These are phyloP conservation scores for Aspergillus amoenus DNA, from an alignment of 2,329 filamentous ascomycete genomes.

Conservation along the genomic window DNA sequence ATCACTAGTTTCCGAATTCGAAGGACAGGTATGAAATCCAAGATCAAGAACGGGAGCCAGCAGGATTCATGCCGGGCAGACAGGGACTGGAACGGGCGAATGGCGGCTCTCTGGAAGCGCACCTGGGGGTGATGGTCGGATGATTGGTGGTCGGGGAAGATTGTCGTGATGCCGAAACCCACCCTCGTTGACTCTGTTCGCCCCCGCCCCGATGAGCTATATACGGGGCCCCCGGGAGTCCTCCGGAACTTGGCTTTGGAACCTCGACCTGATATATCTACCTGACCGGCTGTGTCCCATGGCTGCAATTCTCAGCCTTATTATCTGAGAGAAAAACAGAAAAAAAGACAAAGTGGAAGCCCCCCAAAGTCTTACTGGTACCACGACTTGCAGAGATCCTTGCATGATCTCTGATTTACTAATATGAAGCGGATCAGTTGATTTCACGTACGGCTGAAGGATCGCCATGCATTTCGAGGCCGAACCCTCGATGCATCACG, in stretches of 20 bases:
- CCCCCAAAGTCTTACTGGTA: background rate
- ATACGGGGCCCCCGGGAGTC: slow-evolving; percentile 1
- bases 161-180: slow-evolving; percentile 12
- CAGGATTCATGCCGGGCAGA: slow-evolving; percentile 7
- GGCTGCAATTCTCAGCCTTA: background rate
- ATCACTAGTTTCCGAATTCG: slow-evolving; percentile 3
- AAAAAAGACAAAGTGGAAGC: slow-evolving; percentile 2
- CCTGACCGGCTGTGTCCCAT: background rate
- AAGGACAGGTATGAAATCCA: slow-evolving; percentile 9
- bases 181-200: slow-evolving; percentile 1
- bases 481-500: background rate
- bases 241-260: slow-evolving; percentile 1
- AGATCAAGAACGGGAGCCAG: slow-evolving; percentile 5
- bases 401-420: slow-evolving; percentile 6
- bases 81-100: slow-evolving; percentile 10
- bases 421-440: background rate
- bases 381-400: background rate
- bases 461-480: background rate
- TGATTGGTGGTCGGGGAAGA: slow-evolving; percentile 12
- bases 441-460: background rate
- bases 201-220: slow-evolving; percentile 3
- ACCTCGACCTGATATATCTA: background rate
- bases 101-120: slow-evolving; percentile 6
- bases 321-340: background rate
- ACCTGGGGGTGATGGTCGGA: slow-evolving; percentile 10